Percentiles rank a stretch among this genome's conserved stretches.
Conservation (phyloP, 257 asterid genomes). For the Fraxinus quadrangulata region DNA sequence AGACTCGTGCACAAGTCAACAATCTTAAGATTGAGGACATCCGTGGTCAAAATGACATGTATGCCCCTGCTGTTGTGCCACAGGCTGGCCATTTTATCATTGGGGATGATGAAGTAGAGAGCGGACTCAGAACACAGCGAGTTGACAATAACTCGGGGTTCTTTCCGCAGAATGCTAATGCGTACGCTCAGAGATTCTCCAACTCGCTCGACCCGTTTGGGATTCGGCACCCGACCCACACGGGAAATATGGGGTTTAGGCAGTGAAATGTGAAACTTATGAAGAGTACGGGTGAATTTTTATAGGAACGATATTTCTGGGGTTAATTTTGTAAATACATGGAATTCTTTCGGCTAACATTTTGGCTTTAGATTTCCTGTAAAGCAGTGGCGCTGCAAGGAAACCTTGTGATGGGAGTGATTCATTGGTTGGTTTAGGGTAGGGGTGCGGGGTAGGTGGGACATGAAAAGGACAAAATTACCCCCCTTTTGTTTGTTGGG, state of each 20-base stretch:
- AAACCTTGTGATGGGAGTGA: not conserved
- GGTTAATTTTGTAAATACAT: constrained; percentile 21
- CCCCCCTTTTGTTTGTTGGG: not conserved
- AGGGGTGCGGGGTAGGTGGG: not conserved
- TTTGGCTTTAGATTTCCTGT: constrained; percentile 7
- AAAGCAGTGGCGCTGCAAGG: not conserved
- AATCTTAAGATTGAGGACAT: not conserved
- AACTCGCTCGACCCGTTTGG: constrained; percentile 43
- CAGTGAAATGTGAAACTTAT: constrained; percentile 8
- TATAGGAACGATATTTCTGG: constrained; percentile 4
- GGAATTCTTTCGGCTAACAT: constrained; percentile 37
- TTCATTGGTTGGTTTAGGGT: not conserved
- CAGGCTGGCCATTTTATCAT: constrained; percentile 5
- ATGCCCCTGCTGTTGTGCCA: constrained; percentile 27
- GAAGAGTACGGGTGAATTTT: not conserved
- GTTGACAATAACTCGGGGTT: constrained; percentile 35
- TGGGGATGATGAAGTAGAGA: constrained; percentile 41
- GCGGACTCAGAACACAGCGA: constrained; percentile 30
- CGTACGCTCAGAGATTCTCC: constrained; percentile 13
- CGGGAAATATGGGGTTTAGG: constrained; percentile 32
- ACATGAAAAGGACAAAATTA: not conserved
- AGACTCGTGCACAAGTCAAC: constrained; percentile 23
- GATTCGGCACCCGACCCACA: constrained; percentile 43
- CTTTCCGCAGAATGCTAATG: constrained; percentile 21
- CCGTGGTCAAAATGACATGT: constrained; percentile 12